Evolutionary conservation across 2,329 filamentous ascomycete genomes (phyloP), one percentile per base, ranked within the genome.

Genomic region (Ceratocystis harringtonii): DNA sequence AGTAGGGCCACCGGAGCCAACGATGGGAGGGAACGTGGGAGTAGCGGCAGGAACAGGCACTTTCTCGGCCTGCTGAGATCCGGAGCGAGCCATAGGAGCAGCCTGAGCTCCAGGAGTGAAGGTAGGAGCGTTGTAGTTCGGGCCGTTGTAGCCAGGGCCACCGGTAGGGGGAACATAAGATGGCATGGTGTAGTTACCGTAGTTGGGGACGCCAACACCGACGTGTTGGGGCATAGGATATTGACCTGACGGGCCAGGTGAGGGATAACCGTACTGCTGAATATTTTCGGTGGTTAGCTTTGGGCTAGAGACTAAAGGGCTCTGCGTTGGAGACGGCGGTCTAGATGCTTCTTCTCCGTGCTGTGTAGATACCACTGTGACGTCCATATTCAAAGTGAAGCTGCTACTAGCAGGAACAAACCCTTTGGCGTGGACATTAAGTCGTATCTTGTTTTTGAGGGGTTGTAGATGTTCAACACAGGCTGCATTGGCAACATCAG

Each of bases 11-110:
- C 83, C 83, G 48, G 84, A 82, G 43, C 86, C 82, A 67, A 78
- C 80, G 73, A 75, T 84, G 72, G 84, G 78, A 75, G 85, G 74
- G 75, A 77, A 75, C 73, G 74, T 72, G 64, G 84, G 88, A 77
- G 73, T 84, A 74, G 78, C 89, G 75, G 89, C 88, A 30, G 86
- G 80, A 71, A 85, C 82, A n/a, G 89, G 81, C 30, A 48, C 41
- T 74, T 94, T 69, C 32, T 69, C 68, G 12, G 66, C 65, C 12
- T 68, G 63, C 58, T 65, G 89, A 1, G 90, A 95, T 1, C 88
- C 84, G 68, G 84, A 91, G 70, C 92, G 87, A 1, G 92, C 94
- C 87, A 96, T 92, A 78, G 77, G 68, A 86, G 81, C 73, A 82
- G 68, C 83, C 70, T 78, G 79, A 25, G 62, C 50, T 28, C 62